Evolutionary conservation across 2,329 filamentous ascomycete genomes (phyloP), one percentile per base, ranked within the genome.

Genomic region (Fusarium protoensiforme): DNA sequence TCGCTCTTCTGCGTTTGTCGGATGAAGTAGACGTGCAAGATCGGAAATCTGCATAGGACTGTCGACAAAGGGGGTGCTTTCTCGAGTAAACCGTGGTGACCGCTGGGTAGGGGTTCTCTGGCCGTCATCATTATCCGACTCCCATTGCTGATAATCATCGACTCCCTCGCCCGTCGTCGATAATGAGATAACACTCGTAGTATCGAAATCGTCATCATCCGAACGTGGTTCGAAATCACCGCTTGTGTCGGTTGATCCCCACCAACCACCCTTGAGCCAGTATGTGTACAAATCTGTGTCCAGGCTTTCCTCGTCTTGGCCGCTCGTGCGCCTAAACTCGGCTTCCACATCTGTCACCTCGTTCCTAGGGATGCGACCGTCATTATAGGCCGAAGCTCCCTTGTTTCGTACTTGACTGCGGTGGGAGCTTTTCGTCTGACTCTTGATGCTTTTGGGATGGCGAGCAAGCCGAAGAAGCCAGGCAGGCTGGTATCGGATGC

Each of bases 221-320:
- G 85, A 81, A 9, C 81, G 78, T 1, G 92, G 92, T 35, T 86
- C 81, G 80, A 95, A 98, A 71, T 96, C 93, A 31, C 93, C 93
- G 78, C 94, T 98, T 7, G 87, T 87, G 80, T 98, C 96, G 35
- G 92, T 87, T 18, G 92, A 91, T 1, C 96, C 95, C 91, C 94
- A 98, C 84, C 93, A 93, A 9, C 94, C 94, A 22, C 94, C 94
- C 62, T 87, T 86, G 61, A 93, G 91, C 93, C 94, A 98, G 90
- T 95, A 96, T 33, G 87, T 86, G 80, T 98, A 98, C 2, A 98
- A 84, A 67, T 91, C 92, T 3, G 88, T 87, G 72, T 96, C 92
- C 3, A 98, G 85, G 41, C 90, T 89, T 31, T 89, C 88, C 75
- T 96, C 93, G 43, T 91, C 78, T 78, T 83, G 79, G 62, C 80